phyloP scores from a whole-genome alignment of 2,329 filamentous ascomycete species.

The Colletotrichum costaricense region DNA sequence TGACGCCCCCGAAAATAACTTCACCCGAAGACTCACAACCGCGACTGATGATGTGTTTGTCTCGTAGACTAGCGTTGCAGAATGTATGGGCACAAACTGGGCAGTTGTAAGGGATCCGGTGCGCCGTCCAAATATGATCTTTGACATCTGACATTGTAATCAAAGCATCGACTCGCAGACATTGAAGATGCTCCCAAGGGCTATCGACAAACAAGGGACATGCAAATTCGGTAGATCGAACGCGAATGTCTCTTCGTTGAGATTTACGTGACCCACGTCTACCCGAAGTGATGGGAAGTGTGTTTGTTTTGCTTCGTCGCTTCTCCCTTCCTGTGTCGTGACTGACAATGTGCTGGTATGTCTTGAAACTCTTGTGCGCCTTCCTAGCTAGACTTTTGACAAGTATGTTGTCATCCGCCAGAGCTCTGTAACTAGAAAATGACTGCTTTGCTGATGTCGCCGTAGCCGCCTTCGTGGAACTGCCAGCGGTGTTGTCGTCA shows the following conservation, averaged over 20 bases:
- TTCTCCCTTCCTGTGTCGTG: too few species aligned
- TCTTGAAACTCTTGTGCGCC: too few species aligned
- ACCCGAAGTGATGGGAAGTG: not conserved
- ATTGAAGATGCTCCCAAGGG: not conserved
- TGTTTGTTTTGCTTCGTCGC: not conserved
- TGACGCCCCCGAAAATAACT: slow-evolving; percentile 37
- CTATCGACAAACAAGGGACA: not conserved
- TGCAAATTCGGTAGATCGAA: not conserved
- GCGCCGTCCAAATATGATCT: not conserved
- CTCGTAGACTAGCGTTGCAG: not conserved
- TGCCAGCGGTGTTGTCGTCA: too few species aligned
- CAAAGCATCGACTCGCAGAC: not conserved
- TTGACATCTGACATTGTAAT: not conserved
- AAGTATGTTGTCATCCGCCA: too few species aligned
- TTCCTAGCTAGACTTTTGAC: too few species aligned
- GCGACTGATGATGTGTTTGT: not conserved
- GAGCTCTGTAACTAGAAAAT: too few species aligned
- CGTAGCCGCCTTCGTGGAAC: too few species aligned
- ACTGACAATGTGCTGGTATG: too few species aligned
- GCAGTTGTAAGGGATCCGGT: slow-evolving; percentile 5
- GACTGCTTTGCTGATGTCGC: too few species aligned
- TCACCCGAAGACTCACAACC: slow-evolving; percentile 21
- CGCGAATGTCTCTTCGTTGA: not conserved
- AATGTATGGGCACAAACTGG: not conserved
- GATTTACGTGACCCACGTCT: not conserved